Conservation (phyloP, 2,329 filamentous ascomycete genomes). For the Trichophyton schoenleinii region DNA sequence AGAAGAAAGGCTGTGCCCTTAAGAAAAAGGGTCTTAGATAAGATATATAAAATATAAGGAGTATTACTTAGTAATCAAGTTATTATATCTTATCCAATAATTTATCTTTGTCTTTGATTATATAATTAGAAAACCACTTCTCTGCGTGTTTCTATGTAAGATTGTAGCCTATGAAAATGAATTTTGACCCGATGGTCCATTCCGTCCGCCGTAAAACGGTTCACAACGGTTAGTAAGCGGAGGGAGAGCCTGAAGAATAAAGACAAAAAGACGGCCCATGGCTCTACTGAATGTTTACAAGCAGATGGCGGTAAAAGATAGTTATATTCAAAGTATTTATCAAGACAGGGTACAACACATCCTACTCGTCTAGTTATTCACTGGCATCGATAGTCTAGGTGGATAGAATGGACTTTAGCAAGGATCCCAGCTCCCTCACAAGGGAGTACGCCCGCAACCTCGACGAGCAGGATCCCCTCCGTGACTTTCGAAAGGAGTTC, state of each 20-base stretch:
- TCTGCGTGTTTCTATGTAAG: too few relatives aligned
- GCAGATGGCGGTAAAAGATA: not conserved
- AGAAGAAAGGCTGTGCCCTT: too few relatives aligned
- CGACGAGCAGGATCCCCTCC: conserved; percentile 50
- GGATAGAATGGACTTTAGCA: conserved; percentile 1
- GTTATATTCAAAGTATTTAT: not conserved
- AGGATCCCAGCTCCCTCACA: conserved; percentile 17
- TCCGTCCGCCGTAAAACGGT: not conserved
- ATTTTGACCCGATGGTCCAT: too few relatives aligned
- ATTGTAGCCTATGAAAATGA: too few relatives aligned
- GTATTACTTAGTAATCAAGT: too few relatives aligned
- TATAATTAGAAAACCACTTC: too few relatives aligned
- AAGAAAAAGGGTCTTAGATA: too few relatives aligned
- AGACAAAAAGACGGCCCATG: not conserved
- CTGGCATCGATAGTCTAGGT: not conserved
- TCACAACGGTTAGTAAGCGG: not conserved
- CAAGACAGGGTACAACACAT: not conserved
- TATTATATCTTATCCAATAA: too few relatives aligned
- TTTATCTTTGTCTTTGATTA: too few relatives aligned
- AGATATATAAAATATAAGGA: too few relatives aligned
- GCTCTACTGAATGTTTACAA: not conserved
- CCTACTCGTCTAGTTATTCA: not conserved
- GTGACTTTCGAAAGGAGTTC: conserved; percentile 55
- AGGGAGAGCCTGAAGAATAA: not conserved
- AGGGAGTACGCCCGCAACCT: conserved; percentile 36